Percentiles rank a stretch among this genome's conserved stretches.
These are phyloP conservation scores for Entomortierella lignicola DNA, from an alignment of 192 early-diverging fungal genomes.

Conservation along the genomic window DNA sequence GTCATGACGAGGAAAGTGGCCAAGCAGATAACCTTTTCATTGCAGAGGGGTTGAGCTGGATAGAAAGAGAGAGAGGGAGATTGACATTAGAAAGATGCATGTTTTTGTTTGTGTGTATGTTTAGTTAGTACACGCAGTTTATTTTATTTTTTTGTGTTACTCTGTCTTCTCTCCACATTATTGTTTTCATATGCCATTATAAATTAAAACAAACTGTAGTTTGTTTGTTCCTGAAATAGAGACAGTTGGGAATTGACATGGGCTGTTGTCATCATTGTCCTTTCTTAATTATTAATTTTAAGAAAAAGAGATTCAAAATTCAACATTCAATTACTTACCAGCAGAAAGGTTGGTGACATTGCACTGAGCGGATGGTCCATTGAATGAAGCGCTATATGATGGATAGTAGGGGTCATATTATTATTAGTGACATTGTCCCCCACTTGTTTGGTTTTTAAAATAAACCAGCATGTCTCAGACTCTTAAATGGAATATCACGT, in stretches of 20 bases:
- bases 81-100: not conserved
- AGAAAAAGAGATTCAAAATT: not conserved
- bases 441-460: too few species aligned
- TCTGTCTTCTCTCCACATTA: too few species aligned
- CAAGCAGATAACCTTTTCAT: slow-evolving; percentile 22
- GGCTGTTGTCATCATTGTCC: not conserved
- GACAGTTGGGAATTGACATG: not conserved
- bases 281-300: not conserved
- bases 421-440: not conserved
- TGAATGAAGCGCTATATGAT: not conserved
- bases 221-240: slow-evolving; percentile 19
- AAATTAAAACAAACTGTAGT: too few species aligned
- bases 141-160: too few species aligned
- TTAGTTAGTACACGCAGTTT: too few species aligned
- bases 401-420: not conserved
- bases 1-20: slow-evolving; percentile 25
- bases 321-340: slow-evolving; percentile 13
- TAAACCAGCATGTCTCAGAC: too few species aligned
- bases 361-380: slow-evolving; percentile 15
- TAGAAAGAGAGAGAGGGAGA: not conserved
- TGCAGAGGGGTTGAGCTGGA: slow-evolving; percentile 35
- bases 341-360: slow-evolving; percentile 29
- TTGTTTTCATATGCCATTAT: too few species aligned
- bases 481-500: not conserved
- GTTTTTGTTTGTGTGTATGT: too few species aligned